Evolutionary conservation across 2,329 filamentous ascomycete genomes (phyloP).

Genomic region (Ophiostoma tasmaniense): DNA sequence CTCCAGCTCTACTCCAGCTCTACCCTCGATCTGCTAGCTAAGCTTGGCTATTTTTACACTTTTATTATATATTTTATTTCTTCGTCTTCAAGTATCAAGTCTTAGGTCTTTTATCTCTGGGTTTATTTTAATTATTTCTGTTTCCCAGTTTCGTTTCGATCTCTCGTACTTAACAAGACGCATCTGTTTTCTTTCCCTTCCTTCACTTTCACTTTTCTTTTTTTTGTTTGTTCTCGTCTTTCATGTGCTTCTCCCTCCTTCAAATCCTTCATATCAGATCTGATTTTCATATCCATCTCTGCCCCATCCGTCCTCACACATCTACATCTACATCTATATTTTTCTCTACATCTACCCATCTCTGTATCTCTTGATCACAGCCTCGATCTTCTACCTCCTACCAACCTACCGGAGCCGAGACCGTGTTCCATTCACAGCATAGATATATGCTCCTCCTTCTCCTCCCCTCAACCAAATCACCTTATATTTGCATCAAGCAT

Average conservation of each 20-base stretch:
- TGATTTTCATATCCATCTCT: background rate
- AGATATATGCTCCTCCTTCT: background rate
- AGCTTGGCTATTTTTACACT: background rate
- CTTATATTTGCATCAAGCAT: constrained; percentile 4
- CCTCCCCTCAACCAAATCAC: background rate
- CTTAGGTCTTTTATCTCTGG: background rate
- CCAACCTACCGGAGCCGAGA: background rate
- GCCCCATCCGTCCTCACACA: background rate
- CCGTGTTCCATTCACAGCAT: constrained; percentile 13
- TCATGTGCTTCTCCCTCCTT: background rate
- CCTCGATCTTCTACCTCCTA: background rate
- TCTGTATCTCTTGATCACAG: background rate
- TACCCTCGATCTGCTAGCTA: background rate
- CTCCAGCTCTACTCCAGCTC: background rate
- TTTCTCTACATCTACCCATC: background rate
- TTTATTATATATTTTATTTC: background rate
- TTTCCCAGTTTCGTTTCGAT: background rate
- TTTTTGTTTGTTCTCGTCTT: background rate
- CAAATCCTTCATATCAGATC: background rate
- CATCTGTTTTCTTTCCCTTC: background rate
- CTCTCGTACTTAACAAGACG: background rate
- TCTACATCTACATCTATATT: background rate
- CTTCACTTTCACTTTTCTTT: constrained; percentile 3
- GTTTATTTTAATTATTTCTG: background rate
- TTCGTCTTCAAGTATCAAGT: background rate